These are phyloP conservation scores for Erucastrum elatum DNA, from an alignment of 345 rosid species.

Conservation along the genomic window DNA sequence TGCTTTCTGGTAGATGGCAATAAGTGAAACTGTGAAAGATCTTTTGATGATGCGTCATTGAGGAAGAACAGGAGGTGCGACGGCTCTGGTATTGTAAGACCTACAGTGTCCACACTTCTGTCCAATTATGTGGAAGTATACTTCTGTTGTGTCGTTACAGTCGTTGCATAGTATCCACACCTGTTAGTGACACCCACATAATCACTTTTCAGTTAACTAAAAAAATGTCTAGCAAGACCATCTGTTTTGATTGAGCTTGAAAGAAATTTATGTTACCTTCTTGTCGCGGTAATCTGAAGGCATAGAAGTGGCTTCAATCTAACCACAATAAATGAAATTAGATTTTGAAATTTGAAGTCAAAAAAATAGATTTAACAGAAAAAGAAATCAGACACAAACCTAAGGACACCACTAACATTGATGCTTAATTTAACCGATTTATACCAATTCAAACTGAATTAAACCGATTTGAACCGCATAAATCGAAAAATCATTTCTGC, in stretches of 20 bases:
- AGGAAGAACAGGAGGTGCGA: conserved; percentile 84
- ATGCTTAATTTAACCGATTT: background rate
- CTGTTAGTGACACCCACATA: conserved; percentile 41
- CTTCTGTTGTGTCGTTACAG: conserved; percentile 95
- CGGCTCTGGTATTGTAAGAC: conserved; percentile 84
- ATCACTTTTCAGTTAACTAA: background rate
- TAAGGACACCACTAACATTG: background rate
- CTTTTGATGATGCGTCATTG: conserved; percentile 44
- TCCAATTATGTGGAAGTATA: conserved; percentile 80
- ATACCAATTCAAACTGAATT: no score
- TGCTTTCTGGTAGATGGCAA: conserved; percentile 13
- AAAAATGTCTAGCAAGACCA: background rate
- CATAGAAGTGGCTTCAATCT: conserved; percentile 86
- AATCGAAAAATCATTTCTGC: no score
- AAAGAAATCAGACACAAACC: no score
- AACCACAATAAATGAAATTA: no score
- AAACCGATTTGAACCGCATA: no score
- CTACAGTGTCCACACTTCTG: conserved; percentile 92
- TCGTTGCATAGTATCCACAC: conserved; percentile 97
- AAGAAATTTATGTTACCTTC: conserved; percentile 52
- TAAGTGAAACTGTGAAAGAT: conserved; percentile 7
- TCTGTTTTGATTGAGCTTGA: background rate
- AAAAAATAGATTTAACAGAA: no score
- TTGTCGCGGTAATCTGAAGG: conserved; percentile 81
- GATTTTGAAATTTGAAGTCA: no score